A percentile compares a stretch with the other conserved stretches of the same genome.
Evolutionary conservation across 805 yeast genomes (phyloP).

Genomic region (Kuraishia molischiana): DNA sequence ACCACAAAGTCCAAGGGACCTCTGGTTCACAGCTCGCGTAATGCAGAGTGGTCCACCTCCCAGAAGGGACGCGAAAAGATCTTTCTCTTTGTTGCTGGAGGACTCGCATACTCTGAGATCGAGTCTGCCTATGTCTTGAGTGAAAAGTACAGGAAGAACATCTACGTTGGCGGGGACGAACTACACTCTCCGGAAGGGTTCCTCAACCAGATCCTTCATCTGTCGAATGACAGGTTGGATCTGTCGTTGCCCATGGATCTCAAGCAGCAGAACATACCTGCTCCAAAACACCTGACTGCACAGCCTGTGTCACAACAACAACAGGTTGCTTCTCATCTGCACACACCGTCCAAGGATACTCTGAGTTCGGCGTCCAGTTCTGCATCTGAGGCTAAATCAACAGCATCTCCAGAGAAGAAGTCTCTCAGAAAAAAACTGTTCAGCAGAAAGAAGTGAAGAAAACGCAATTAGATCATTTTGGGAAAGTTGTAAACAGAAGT

Average conservation of each 20-base stretch:
- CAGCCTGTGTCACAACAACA: too few relatives aligned
- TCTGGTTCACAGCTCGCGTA: constrained; percentile 29
- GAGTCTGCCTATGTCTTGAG: constrained; percentile 68
- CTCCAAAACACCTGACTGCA: background rate
- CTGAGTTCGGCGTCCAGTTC: background rate
- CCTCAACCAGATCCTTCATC: constrained; percentile 25
- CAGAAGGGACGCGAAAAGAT: constrained; percentile 48
- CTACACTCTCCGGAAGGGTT: constrained; percentile 43
- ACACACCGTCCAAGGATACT: too few relatives aligned
- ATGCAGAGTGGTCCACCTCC: constrained; percentile 59
- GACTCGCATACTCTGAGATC: constrained; percentile 75
- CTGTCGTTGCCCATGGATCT: constrained; percentile 31
- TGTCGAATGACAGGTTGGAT: constrained; percentile 26
- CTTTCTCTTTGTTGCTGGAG: constrained; percentile 82
- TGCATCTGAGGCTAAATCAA: background rate
- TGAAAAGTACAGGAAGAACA: constrained; percentile 51
- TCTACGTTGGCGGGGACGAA: constrained; percentile 76
- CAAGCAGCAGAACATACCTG: constrained; percentile 3
- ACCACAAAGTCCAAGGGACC: background rate
- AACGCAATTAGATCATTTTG: background rate
- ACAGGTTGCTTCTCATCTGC: too few relatives aligned
- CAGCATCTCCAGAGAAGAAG: background rate
- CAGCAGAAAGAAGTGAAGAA: background rate
- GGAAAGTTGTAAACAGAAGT: background rate
- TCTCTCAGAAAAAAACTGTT: background rate